Evolutionary conservation across 306 rosid genomes (phyloP), one percentile per base, ranked within the genome.

Genomic region (Quercus ilex): DNA sequence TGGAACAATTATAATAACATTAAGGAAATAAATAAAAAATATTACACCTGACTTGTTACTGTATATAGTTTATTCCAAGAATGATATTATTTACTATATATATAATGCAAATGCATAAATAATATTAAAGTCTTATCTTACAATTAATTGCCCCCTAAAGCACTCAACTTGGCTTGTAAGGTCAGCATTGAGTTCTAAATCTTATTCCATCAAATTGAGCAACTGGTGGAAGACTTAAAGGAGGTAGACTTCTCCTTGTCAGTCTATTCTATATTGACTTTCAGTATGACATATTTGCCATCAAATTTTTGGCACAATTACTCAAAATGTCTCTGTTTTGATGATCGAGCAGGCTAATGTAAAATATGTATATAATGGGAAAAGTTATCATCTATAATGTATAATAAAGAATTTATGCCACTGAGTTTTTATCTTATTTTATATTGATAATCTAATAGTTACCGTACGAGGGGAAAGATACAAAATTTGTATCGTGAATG

Each of bases 161-260:
- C 68, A 68, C 73, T 81, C 77, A 74, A 56, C 85, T 76, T 82
- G 79, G 65, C 82, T 79, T 82, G 79, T 33, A 79, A 71, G 83
- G 30, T 46, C 81, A 21, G 30, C 26, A 13, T 58, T 74, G 58
- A 43, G 33, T 30, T 71, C 38, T 18, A 28, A 28, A 57, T 72
- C 14, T 26, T 74, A 55, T 69, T 74, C 71, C 68, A 18, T 41
- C 46, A 41, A 41, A 41, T 78, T 74, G 85, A 78, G 71, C 43
- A 25, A 59, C 13, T 3, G 6, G 67, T 31, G 19, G 11, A 70
- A 51, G 78, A 81, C 83, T 81, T 18, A 31, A 15, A 20, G 10
- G 20, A 75, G 41, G 15, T 31, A 64, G 52, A 25, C 58, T n/a
- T 11, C 23, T 30, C n/a, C 46, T 46, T 49, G 62, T 46, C 18